Base-by-base conservation (phyloP, 495 filamentous ascomycete species). In the Xylaria acuta region DNA sequence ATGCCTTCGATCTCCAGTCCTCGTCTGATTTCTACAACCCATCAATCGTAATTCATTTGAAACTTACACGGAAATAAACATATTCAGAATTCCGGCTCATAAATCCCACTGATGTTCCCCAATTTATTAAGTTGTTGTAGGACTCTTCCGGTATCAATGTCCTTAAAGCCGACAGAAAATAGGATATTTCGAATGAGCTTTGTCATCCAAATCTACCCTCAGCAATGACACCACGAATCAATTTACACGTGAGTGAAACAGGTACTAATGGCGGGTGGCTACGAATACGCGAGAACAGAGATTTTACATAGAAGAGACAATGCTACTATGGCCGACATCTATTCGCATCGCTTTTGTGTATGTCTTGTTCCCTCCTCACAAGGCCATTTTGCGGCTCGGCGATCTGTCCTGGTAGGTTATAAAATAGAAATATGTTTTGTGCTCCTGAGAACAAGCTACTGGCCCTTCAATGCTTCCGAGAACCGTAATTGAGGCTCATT, bases 401-500 rank as follows among this genome's bases (percentile, higher is more conserved):
- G 60, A n/a, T 16, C 20, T 27, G 16, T 20, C 22, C 65, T 58
- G 22, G 22, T 43, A 25, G 22, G 22, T 43, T 5, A 41, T 40
- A 20, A 20, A 32, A 32, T 49, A 11, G 20, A 12, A 32, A 34
- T 9, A 51, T 53, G 45, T 16, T 25, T 36, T 51, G n/a, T 32
- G 8, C 4, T 41, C 11, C 5, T 8, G n/a, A 12, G n/a, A 25
- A 64, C 5, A 41, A 43, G 22, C 22, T 14, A 5, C 16, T 40
- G 2, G 45, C 2, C 64, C n/a, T 51, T 16, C 3, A 25, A 53
- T 38, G 45, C 25, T 25, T 25, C 1, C 25, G 25, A 18, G 11
- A 64, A 20, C 3, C 6, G 27, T 6, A 14, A 47, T 65, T 64
- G 64, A 54, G 64, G 45, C 64, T 40, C 45, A 38, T 47, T 32